Evolutionary conservation across 2,329 filamentous ascomycete species (phyloP).

Genomic region (Metarhizium album): DNA sequence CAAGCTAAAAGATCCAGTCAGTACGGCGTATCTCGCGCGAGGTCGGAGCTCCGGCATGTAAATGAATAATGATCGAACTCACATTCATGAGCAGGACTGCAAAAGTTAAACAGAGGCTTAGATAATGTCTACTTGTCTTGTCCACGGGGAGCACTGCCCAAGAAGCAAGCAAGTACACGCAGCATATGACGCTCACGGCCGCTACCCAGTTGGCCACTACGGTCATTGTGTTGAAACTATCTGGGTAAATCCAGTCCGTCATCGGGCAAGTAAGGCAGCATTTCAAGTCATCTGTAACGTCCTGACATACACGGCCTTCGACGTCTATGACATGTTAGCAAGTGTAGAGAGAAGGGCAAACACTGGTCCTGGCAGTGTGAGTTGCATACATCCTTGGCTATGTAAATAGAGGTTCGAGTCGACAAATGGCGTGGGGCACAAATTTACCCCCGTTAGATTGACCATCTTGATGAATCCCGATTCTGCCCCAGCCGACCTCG

Average conservation of each 20-base stretch:
- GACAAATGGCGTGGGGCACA: slow-evolving; percentile 60
- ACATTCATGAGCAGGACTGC: slow-evolving; percentile 72
- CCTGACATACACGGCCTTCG: slow-evolving; percentile 43
- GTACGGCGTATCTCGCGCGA: slow-evolving; percentile 3
- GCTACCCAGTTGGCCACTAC: slow-evolving; percentile 72
- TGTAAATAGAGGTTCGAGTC: slow-evolving; percentile 49
- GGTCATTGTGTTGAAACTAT: slow-evolving; percentile 49
- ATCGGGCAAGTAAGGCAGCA: slow-evolving; percentile 91
- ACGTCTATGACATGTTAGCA: slow-evolving; percentile 33
- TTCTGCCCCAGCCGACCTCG: background rate
- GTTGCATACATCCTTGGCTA: slow-evolving; percentile 50
- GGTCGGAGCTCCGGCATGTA: background rate
- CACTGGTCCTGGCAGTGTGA: background rate
- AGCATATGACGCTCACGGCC: slow-evolving; percentile 60
- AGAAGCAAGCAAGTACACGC: slow-evolving; percentile 66
- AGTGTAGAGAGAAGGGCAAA: slow-evolving; percentile 5
- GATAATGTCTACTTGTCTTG: slow-evolving; percentile 84
- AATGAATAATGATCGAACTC: slow-evolving; percentile 26
- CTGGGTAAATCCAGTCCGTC: slow-evolving; percentile 62
- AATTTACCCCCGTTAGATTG: slow-evolving; percentile 28
- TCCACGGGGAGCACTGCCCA: slow-evolving; percentile 75
- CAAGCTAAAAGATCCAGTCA: slow-evolving; percentile 45
- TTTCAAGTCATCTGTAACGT: slow-evolving; percentile 34
- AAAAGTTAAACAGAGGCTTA: slow-evolving; percentile 76
- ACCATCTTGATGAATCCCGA: slow-evolving; percentile 14